A percentile compares a stretch with the other conserved stretches of the same genome.
These are phyloP conservation scores for Diversispora epigaea DNA, from an alignment of 192 early-diverging fungal genomes.

Conservation along the genomic window DNA sequence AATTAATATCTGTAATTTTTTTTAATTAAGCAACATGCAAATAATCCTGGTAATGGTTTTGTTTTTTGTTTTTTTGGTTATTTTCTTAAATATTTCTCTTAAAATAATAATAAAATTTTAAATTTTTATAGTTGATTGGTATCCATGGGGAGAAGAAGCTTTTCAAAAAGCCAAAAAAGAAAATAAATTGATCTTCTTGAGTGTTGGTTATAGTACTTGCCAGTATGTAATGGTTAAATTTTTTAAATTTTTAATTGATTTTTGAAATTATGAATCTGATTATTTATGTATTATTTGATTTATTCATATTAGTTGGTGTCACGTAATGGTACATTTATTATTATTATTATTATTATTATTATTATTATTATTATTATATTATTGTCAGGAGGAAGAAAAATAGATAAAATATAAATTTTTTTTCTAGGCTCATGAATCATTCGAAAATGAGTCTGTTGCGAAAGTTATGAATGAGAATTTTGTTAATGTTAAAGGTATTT, in stretches of 20 bases:
- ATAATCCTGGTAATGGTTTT: slow-evolving; percentile 25
- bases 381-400: too few species aligned
- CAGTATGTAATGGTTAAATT: slow-evolving; percentile 41
- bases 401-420: too few species aligned
- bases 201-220: slow-evolving; percentile 67
- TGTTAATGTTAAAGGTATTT: slow-evolving; percentile 60
- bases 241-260: not conserved
- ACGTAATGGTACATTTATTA: slow-evolving; percentile 56
- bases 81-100: not conserved
- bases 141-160: slow-evolving; percentile 66
- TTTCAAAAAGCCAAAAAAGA: slow-evolving; percentile 52
- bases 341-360: too few species aligned
- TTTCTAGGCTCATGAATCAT: slow-evolving; percentile 56
- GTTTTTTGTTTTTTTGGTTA: not conserved
- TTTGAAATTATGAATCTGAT: not conserved
- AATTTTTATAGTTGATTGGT: slow-evolving; percentile 54
- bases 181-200: slow-evolving; percentile 63
- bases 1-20: not conserved
- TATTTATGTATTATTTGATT: not conserved
- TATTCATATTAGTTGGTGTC: slow-evolving; percentile 49
- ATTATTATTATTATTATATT: too few species aligned
- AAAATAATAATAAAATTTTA: not conserved
- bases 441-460: slow-evolving; percentile 57
- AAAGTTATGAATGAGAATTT: slow-evolving; percentile 58
- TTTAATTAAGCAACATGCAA: slow-evolving; percentile 26